A percentile compares a stretch with the other conserved stretches of the same genome.
Evolutionary conservation across 768 basidiomycete species (phyloP).

Genomic region (Trametes cinnabarina): DNA sequence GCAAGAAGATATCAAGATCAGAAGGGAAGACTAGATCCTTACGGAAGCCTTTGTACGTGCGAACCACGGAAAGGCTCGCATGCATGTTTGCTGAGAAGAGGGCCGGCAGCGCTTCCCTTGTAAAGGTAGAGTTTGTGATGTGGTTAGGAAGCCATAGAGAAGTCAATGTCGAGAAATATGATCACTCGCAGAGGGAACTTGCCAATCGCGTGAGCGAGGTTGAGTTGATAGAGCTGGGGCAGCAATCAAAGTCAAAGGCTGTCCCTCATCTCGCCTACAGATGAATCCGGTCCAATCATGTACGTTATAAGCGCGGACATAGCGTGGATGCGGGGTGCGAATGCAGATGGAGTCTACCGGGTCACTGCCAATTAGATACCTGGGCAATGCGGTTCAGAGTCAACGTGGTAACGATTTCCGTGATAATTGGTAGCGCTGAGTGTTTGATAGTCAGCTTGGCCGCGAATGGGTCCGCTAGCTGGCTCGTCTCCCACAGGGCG

Average conservation of each 20-base stretch:
- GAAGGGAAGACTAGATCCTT: slow-evolving; percentile 22
- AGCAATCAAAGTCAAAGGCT: slow-evolving; percentile 1
- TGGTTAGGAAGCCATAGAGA: slow-evolving; percentile 4
- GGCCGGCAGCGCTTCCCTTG: slow-evolving; percentile 14
- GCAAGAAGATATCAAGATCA: slow-evolving; percentile 53
- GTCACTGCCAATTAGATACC: slow-evolving; percentile 50
- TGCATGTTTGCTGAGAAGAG: slow-evolving; percentile 19
- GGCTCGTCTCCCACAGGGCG: slow-evolving; percentile 66
- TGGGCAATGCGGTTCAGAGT: slow-evolving; percentile 71
- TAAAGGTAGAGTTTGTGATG: slow-evolving; percentile 16
- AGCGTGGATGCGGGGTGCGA: slow-evolving; percentile 4
- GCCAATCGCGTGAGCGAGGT: slow-evolving; percentile 7
- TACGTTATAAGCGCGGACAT: slow-evolving; percentile 21
- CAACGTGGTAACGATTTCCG: slow-evolving; percentile 76
- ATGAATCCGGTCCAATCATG: slow-evolving; percentile 20
- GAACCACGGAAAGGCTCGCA: neutral
- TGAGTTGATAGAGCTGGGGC: slow-evolving; percentile 8
- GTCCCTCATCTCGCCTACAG: slow-evolving; percentile 5
- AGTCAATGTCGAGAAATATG: slow-evolving; percentile 9
- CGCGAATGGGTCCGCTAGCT: slow-evolving; percentile 53
- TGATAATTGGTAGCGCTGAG: slow-evolving; percentile 59
- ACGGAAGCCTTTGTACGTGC: slow-evolving; percentile 8
- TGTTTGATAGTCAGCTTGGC: slow-evolving; percentile 61
- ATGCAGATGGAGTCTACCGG: slow-evolving; percentile 3
- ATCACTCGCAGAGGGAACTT: slow-evolving; percentile 11